A percentile compares a stretch with the other conserved stretches of the same genome.
Conservation (phyloP, 768 basidiomycete genomes). For the Boletus rubropictus region DNA sequence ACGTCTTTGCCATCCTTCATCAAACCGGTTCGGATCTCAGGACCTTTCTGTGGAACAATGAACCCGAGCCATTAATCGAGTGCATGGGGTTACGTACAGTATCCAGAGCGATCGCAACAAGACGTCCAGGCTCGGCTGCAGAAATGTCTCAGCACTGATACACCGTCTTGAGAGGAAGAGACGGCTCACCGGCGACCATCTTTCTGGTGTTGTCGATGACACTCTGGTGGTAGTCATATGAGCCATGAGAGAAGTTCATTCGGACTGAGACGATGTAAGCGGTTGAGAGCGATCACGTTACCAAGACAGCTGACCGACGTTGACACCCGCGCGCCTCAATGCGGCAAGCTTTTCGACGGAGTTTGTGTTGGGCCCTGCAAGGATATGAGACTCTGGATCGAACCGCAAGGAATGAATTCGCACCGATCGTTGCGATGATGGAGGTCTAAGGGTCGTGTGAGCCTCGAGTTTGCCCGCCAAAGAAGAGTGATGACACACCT, state of each 20-base stretch:
- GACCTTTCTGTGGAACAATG: constrained; percentile 72
- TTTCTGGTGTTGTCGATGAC: constrained; percentile 97
- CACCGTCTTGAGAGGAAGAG: background rate
- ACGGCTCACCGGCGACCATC: constrained; percentile 63
- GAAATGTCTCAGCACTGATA: constrained; percentile 3
- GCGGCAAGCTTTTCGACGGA: constrained; percentile 79
- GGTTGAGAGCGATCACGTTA: background rate
- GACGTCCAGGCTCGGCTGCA: constrained; percentile 65
- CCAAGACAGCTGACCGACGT: constrained; percentile 69
- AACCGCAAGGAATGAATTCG: constrained; percentile 15
- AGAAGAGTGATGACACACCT: constrained; percentile 47
- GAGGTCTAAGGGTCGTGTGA: constrained; percentile 58
- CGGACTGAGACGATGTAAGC: constrained; percentile 56
- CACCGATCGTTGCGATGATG: constrained; percentile 98
- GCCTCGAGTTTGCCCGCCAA: background rate
- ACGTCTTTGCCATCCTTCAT: constrained; percentile 87
- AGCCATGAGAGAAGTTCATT: constrained; percentile 99
- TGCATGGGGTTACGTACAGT: constrained; percentile 53
- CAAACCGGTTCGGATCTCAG: constrained; percentile 95
- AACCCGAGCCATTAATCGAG: constrained; percentile 1
- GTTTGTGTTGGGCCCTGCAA: constrained; percentile 89
- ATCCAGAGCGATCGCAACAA: constrained; percentile 95
- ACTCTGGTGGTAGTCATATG: constrained; percentile 97
- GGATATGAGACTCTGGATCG: constrained; percentile 4
- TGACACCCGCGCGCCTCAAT: constrained; percentile 88